Conservation (phyloP, 75 land plant genomes). For the Pinus taeda region DNA sequence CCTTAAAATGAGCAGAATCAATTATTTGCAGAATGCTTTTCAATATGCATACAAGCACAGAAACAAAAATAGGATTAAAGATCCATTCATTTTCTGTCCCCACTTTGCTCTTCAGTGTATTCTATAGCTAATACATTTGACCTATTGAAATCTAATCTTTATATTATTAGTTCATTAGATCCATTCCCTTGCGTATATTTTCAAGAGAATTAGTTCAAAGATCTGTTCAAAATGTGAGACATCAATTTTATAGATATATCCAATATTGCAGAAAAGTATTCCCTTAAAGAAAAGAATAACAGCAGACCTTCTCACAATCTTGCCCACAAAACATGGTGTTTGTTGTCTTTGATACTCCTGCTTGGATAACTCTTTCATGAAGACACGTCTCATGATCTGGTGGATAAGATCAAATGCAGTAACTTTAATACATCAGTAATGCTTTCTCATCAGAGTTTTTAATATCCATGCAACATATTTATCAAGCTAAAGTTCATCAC, state of each 20-base stretch:
- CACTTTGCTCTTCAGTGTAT: too few relatives aligned
- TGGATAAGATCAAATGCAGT: neutral
- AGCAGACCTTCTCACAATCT: slow-evolving; percentile 62
- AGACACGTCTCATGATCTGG: slow-evolving; percentile 68
- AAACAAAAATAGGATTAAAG: neutral
- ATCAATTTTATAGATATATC: neutral
- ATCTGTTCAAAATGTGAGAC: neutral
- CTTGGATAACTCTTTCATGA: slow-evolving; percentile 17
- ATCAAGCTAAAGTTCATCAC: neutral
- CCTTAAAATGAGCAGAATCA: neutral
- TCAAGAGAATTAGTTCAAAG: neutral
- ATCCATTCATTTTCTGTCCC: too few relatives aligned
- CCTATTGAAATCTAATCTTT: too few relatives aligned
- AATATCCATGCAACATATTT: neutral
- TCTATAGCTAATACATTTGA: too few relatives aligned
- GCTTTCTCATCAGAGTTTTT: neutral
- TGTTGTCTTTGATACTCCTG: slow-evolving; percentile 20
- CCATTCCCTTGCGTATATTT: too few relatives aligned
- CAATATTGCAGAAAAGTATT: neutral
- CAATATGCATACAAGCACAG: neutral
- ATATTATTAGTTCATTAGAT: too few relatives aligned
- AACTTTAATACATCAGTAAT: neutral
- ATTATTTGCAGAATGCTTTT: neutral
- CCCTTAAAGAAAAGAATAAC: neutral
- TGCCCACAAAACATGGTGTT: slow-evolving; percentile 66